phyloP scores from a whole-genome alignment of 176 grass and related monocot species.

The Zea luxurians region DNA sequence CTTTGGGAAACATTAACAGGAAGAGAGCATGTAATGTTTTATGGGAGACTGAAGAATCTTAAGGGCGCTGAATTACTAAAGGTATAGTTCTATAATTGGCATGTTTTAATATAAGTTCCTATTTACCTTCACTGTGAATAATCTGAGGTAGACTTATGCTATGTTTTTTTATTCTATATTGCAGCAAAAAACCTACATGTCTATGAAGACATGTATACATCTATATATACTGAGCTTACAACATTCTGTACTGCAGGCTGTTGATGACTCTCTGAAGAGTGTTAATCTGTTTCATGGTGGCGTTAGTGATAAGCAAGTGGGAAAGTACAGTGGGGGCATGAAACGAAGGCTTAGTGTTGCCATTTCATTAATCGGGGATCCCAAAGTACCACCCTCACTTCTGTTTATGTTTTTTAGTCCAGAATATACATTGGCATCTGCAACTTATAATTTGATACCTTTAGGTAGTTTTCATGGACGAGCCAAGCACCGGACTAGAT shows the following conservation, averaged over 20 bases:
- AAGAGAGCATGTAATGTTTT: conserved; percentile 86
- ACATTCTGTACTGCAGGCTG: conserved; percentile 55
- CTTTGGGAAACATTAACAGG: conserved; percentile 97
- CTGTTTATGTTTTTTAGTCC: neutral
- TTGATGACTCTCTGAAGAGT: conserved; percentile 74
- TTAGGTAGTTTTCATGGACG: conserved; percentile 95
- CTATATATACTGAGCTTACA: conserved; percentile 5
- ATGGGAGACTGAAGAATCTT: conserved; percentile 93
- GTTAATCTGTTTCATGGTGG: conserved; percentile 68
- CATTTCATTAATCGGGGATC: conserved; percentile 74
- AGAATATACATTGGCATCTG: conserved; percentile 12
- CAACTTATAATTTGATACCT: neutral
- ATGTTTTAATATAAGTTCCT: neutral
- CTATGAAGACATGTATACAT: conserved; percentile 9
- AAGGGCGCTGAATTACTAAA: conserved; percentile 58
- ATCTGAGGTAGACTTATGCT: neutral
- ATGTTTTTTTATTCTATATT: neutral
- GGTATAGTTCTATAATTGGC: conserved; percentile 40
- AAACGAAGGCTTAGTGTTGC: conserved; percentile 84
- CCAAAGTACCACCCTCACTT: conserved; percentile 48
- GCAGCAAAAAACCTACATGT: neutral
- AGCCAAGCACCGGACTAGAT: conserved; percentile 88
- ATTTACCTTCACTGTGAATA: neutral
- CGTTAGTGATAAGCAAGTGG: conserved; percentile 76
- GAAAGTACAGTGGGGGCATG: conserved; percentile 87